Base-by-base conservation (phyloP, 306 rosid genomes). In the Pueraria montana region DNA sequence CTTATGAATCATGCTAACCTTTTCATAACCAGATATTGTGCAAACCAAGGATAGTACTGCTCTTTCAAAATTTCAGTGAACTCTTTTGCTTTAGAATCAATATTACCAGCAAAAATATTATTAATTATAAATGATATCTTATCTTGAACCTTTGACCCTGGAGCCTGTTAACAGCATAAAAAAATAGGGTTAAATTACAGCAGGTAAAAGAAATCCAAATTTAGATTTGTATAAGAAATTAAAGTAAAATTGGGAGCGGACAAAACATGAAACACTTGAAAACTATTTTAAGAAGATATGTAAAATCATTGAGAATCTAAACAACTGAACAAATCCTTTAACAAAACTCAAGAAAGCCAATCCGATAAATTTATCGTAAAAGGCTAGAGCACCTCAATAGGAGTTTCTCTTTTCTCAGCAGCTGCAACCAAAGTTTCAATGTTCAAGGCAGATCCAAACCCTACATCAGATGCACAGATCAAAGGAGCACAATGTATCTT, bases 11-110 rank as follows among this genome's bases (percentile, higher is more conserved):
- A 68, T 74, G 38, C 89, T 24, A 52, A 96, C 99, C 99, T 96
- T 89, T 96, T 96, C 99, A 94, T 94, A 62, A 96, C 99, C 97
- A 96, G 92, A 85, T 96, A 96, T 82, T 96, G 93, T 0, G 99
- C 98, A 91, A 96, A 96, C 99, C 99, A 96, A 21, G 98, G 93
- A 90, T 90, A 84, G 84, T 90, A 90, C 78, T 89, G 97, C 88
- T 91, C 98, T 84, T 94, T 92, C 78, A 94, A 80, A 85, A 91
- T 83, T 72, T 96, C 98, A 34, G 84, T 75, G 43, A 94, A 82
- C 55, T 94, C 97, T 84, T 90, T 96, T 67, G 94, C 89, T 86
- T 94, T 96, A 45, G 88, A 85, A 71, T 96, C 99, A 73, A 88
- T 34, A 83, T 96, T 96, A 72, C 92, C 68, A 81, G 52, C 83